Conservation (phyloP, 1,284 basidiomycete species). For the Sanghuangporus sanghuang region DNA sequence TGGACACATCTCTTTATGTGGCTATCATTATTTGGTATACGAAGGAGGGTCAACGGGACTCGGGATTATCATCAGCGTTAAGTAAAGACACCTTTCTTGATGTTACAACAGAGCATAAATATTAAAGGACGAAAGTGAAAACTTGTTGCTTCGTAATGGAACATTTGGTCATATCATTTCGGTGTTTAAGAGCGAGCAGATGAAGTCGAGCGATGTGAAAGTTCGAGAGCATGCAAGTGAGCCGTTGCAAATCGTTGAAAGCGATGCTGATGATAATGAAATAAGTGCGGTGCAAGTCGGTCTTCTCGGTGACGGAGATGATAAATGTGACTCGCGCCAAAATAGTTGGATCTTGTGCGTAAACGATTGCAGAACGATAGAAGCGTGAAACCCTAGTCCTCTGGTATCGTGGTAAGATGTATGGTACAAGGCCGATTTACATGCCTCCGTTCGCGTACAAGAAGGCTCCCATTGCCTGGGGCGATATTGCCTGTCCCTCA, state of each 20-base stretch:
- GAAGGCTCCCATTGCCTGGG: conserved; percentile 4
- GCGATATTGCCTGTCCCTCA: not conserved
- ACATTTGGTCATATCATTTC: not conserved
- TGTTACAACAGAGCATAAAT: not conserved
- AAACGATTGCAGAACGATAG: not conserved
- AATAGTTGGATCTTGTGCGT: not conserved
- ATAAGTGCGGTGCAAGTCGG: not conserved
- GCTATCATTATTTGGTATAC: not conserved
- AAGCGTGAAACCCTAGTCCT: not conserved
- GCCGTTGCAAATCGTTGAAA: not conserved
- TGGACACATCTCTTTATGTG: not conserved
- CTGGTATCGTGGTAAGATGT: not conserved
- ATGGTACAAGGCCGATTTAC: not conserved
- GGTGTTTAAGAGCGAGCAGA: not conserved
- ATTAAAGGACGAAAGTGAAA: not conserved
- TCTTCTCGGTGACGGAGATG: not conserved
- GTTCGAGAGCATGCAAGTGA: not conserved
- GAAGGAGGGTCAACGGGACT: not conserved
- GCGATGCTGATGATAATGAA: not conserved
- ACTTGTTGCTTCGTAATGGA: not conserved
- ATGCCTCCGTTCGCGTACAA: conserved; percentile 6
- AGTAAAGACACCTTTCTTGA: not conserved
- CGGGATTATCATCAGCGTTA: conserved; percentile 1
- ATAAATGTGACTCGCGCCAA: not conserved
- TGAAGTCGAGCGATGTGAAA: not conserved